Evolutionary conservation across 2,329 filamentous ascomycete genomes (phyloP).

Genomic region (Curvularia verruculosa): DNA sequence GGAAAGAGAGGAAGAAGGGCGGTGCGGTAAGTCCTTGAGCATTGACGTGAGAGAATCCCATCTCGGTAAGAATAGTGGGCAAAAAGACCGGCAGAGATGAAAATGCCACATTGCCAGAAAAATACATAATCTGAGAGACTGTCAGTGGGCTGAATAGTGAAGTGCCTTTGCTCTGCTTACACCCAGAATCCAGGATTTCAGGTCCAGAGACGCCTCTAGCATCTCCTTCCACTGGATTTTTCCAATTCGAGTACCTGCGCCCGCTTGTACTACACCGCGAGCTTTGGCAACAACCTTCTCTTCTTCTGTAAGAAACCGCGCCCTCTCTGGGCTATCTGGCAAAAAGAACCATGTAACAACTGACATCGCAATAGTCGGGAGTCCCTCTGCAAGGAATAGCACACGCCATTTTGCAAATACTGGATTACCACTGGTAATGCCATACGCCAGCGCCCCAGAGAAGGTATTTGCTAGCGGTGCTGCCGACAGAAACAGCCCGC

Average conservation of each 20-base stretch:
- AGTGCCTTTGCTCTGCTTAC: conserved; percentile 21
- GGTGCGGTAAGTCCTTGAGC: conserved; percentile 76
- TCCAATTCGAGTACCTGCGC: conserved; percentile 35
- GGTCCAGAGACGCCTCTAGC: conserved; percentile 35
- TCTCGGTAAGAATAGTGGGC: conserved; percentile 55
- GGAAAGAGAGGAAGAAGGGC: conserved; percentile 71
- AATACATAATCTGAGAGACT: conserved; percentile 41
- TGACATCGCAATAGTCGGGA: conserved; percentile 53
- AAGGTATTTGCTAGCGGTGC: conserved; percentile 80
- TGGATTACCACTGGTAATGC: conserved; percentile 65
- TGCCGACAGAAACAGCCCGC: conserved; percentile 59
- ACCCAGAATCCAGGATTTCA: conserved; percentile 45
- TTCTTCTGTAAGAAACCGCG: conserved; percentile 51
- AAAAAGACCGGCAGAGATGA: conserved; percentile 56
- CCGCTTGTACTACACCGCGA: conserved; percentile 41
- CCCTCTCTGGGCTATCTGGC: conserved; percentile 53
- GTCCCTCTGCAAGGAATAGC: conserved; percentile 56
- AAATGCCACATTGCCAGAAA: conserved; percentile 57
- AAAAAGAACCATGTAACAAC: conserved; percentile 52
- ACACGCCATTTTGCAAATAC: conserved; percentile 67
- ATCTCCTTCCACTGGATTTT: conserved; percentile 40
- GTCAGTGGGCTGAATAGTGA: conserved; percentile 2
- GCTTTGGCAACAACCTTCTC: conserved; percentile 47
- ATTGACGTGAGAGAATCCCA: conserved; percentile 71
- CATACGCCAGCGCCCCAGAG: conserved; percentile 65